Evolutionary conservation across 2,329 filamentous ascomycete genomes (phyloP).

Genomic region (Aspergillus ustus): DNA sequence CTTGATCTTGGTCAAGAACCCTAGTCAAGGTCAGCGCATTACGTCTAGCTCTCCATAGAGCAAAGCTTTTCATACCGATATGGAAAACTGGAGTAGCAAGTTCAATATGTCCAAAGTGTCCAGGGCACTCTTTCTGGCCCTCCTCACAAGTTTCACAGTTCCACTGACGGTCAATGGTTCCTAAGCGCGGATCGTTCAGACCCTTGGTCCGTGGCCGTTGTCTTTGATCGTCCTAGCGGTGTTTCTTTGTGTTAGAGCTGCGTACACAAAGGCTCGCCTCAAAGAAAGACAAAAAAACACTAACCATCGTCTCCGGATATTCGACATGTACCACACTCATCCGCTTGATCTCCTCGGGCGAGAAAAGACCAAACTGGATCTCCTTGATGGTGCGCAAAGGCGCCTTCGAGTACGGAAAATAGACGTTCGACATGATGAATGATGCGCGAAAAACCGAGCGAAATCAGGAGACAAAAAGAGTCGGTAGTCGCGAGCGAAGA

Average conservation of each 20-base stretch:
- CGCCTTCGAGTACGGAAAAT: slow-evolving; percentile 89
- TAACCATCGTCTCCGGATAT: slow-evolving; percentile 95
- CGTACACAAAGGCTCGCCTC: slow-evolving; percentile 8
- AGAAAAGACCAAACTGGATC: slow-evolving; percentile 97
- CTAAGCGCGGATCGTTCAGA: slow-evolving; percentile 92
- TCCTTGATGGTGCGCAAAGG: slow-evolving; percentile 97
- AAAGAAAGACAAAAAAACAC: slow-evolving; percentile 30
- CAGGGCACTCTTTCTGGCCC: slow-evolving; percentile 92
- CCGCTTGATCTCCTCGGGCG: slow-evolving; percentile 97
- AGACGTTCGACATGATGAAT: slow-evolving; percentile 84
- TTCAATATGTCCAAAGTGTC: slow-evolving; percentile 98
- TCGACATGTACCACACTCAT: slow-evolving; percentile 97
- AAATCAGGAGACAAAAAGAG: slow-evolving; percentile 17
- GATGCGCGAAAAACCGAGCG: slow-evolving; percentile 28
- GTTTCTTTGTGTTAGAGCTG: slow-evolving; percentile 26
- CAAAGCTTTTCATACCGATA: slow-evolving; percentile 55
- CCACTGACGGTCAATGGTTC: slow-evolving; percentile 93
- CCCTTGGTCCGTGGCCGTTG: slow-evolving; percentile 88
- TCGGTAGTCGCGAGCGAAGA: slow-evolving; percentile 15
- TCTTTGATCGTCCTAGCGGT: slow-evolving; percentile 76
- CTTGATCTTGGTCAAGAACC: slow-evolving; percentile 99
- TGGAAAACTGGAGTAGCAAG: slow-evolving; percentile 96
- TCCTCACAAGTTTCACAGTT: slow-evolving; percentile 97
- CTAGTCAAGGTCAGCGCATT: slow-evolving; percentile 53
- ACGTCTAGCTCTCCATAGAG: not conserved